Evolutionary conservation across 345 rosid species (phyloP).

Genomic region (Physaria fendleri): DNA sequence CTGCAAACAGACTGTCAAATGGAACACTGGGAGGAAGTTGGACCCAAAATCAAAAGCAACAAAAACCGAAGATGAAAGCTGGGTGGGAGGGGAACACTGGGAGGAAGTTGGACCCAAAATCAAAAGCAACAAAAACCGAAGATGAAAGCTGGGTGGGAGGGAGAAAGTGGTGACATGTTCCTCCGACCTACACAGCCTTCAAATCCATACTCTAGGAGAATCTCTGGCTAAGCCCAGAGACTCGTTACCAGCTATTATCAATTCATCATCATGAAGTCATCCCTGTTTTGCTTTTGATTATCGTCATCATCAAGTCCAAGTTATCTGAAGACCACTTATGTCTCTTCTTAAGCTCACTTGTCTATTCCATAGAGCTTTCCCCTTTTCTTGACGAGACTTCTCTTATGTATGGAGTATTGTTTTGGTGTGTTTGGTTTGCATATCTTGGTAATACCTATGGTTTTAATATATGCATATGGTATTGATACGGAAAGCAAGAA

Average conservation of each 20-base stretch:
- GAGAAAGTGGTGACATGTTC: conserved; percentile 40
- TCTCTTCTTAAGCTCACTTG: too few species aligned
- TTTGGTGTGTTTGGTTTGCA: too few species aligned
- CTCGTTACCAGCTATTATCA: not conserved
- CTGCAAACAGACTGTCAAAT: conserved; percentile 36
- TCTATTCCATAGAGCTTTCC: too few species aligned
- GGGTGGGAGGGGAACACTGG: conserved; percentile 54
- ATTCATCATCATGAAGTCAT: not conserved
- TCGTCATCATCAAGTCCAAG: too few species aligned
- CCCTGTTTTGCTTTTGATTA: not conserved
- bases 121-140: conserved; percentile 30
- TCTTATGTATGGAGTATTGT: too few species aligned
- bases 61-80: conserved; percentile 55
- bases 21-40: conserved; percentile 41
- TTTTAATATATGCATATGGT: too few species aligned
- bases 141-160: conserved; percentile 70
- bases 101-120: conserved; percentile 31
- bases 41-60: conserved; percentile 14
- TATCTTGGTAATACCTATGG: too few species aligned
- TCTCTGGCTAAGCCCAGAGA: conserved; percentile 34
- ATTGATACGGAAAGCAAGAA: too few species aligned
- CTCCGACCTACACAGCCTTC: conserved; percentile 46
- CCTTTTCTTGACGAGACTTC: too few species aligned
- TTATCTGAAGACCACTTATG: too few species aligned
- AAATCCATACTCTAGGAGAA: conserved; percentile 40